Evolutionary conservation across 768 basidiomycete genomes (phyloP), one percentile per base, ranked within the genome.

Genomic region (Macrolepiota fuliginosa): DNA sequence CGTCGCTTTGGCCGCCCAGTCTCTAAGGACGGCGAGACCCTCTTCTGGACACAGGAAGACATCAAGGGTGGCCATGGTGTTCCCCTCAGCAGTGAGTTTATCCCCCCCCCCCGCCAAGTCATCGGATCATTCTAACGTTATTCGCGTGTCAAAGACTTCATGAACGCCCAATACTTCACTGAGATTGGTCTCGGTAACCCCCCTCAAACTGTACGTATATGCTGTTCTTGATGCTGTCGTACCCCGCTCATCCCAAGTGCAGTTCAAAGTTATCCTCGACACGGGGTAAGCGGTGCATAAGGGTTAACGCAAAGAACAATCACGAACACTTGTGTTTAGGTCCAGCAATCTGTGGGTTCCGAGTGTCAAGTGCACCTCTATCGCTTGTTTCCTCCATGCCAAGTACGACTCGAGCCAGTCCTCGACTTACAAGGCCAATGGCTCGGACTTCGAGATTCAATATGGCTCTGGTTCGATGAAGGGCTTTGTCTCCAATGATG

Each of bases 401-500:
- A 98, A 97, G 80, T 98, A 97, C 71, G 90, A 97, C 65, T 87
- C 91, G 1, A 69, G 75, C 12, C 63, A 82, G 0, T 99, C 97
- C 0, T 86, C 88, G 0, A 86, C 94, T 0, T 88, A 96, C 86
- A 92, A 91, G 76, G 81, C 85, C 66, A 99, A 98, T 74, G 96
- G 95, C 4, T 80, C 92, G 51, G 79, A 83, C 4, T 98, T 99
- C 69, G 84, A 88, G 46, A 99, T 98, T 66, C 90, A 86, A 64
- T 98, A 98, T 71, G 97, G 97, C 13, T 91, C 94, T 32, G 97
- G 97, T 25, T 94, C 95, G 1, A 94, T 99, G 88, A 89, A 97
- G 72, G 97, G 97, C 59, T 94, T 91, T 71, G 90, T 98, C 58
- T 98, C 95, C 11, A 86, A 85, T 62, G 97, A 99, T 68, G 71